phyloP scores from a whole-genome alignment of 192 early-diverging fungal genomes.

The Umbelopsis sp. region DNA sequence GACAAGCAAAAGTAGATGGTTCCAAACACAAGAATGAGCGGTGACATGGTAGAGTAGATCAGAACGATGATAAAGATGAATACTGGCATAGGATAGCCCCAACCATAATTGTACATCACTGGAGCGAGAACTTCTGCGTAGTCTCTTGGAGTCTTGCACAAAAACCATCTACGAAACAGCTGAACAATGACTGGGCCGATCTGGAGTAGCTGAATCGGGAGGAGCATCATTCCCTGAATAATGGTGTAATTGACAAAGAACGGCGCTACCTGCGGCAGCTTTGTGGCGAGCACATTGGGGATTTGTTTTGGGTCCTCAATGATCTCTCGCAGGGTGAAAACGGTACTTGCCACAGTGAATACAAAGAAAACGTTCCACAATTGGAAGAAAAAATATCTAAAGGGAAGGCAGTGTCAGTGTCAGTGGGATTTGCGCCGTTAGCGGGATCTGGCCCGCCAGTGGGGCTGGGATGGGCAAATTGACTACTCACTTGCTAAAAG shows the following conservation, averaged over 20 bases:
- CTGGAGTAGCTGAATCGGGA: conserved; percentile 73
- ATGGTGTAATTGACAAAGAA: conserved; percentile 81
- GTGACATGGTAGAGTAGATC: conserved; percentile 77
- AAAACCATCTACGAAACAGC: conserved; percentile 53
- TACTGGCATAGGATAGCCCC: conserved; percentile 69
- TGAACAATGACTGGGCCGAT: conserved; percentile 64
- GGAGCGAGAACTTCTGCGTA: conserved; percentile 76
- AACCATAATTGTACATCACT: conserved; percentile 69
- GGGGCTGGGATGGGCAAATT: neutral
- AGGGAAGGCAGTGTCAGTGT: neutral
- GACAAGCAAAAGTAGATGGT: conserved; percentile 68
- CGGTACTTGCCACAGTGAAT: conserved; percentile 73
- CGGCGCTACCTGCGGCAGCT: conserved; percentile 70
- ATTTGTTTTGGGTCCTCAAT: conserved; percentile 65
- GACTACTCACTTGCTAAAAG: conserved; percentile 41
- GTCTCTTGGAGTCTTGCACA: conserved; percentile 79
- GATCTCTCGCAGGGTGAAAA: conserved; percentile 64
- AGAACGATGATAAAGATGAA: conserved; percentile 75
- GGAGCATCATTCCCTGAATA: conserved; percentile 68
- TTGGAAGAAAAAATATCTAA: conserved; percentile 76
- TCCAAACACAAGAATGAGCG: conserved; percentile 72
- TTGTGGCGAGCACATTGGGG: conserved; percentile 64
- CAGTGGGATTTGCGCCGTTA: neutral
- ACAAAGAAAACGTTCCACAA: conserved; percentile 77
- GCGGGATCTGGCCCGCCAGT: too few species aligned